These are phyloP conservation scores for Aspergillus conjunctus DNA, from an alignment of 495 filamentous ascomycete species.

Conservation along the genomic window DNA sequence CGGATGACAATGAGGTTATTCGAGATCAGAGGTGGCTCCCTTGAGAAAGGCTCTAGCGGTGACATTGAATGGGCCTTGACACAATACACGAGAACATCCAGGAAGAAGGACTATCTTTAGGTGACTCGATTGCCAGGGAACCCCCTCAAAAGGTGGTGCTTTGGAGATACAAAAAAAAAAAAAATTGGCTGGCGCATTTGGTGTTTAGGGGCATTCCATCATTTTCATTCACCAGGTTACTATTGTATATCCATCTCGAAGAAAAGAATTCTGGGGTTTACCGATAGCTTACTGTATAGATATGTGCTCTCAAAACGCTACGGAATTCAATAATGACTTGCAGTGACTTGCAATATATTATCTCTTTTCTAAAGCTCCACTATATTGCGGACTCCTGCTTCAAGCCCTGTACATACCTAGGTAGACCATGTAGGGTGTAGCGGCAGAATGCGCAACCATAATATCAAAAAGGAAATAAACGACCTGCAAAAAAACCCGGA, in stretches of 20 bases:
- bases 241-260: constrained; percentile 31
- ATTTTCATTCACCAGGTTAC: constrained; percentile 21
- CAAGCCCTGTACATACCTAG: too few relatives aligned
- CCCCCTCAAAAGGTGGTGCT: not conserved
- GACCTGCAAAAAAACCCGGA: too few relatives aligned
- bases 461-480: too few relatives aligned
- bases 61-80: constrained; percentile 95
- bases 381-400: too few relatives aligned
- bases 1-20: constrained; percentile 96
- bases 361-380: not conserved
- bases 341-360: not conserved
- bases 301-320: not conserved
- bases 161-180: constrained; percentile 19
- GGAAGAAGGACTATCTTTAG: constrained; percentile 92
- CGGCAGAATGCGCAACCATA: too few relatives aligned
- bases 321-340: not conserved
- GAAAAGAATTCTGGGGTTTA: constrained; percentile 12
- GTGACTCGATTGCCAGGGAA: constrained; percentile 6
- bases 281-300: constrained; percentile 2
- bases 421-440: too few relatives aligned
- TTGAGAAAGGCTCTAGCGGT: constrained; percentile 89
- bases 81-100: constrained; percentile 88
- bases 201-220: constrained; percentile 27
- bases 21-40: constrained; percentile 88
- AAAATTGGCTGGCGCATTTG: constrained; percentile 31